Evolutionary conservation across 2,329 filamentous ascomycete genomes (phyloP), one percentile per base, ranked within the genome.

Genomic region (Epichloe festucae): DNA sequence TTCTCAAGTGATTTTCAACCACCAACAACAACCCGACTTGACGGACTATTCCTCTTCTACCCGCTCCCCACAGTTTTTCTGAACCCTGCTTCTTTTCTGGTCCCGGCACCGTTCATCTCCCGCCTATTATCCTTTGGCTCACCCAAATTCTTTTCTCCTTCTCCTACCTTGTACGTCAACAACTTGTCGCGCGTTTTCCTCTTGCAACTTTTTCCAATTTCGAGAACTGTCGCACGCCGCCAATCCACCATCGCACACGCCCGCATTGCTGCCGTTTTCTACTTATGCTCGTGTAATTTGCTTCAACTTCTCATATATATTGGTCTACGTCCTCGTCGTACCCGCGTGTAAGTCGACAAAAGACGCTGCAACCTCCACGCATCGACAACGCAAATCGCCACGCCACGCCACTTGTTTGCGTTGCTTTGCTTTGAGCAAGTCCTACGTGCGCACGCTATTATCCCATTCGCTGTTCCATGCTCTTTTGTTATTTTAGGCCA

Each of bases 291-390:
- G 27, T 46, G 34, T 49, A 36, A 43, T 45, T 12, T 34, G 40
- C 46, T 46, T 43, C 23, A 35, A 36, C 17, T 27, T 34, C 27
- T 19, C 23, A 44, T 41, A 45, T 35, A 36, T 38, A 53, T 51
- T 47, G 45, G 56, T 54, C 54, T 43, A 53, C 50, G 48, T 52
- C 50, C 48, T 52, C 27, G 49, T 53, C 21, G 49, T 53, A 52
- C 48, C 58, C 51, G 56, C 63, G 63, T 67, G 62, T 66, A 66
- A 66, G 64, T 66, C 63, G 57, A 54, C 54, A 48, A 36, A 41
- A 35, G 48, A 43, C 48, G n/a, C 40, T 23, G 52, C 52, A 51
- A 48, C 53, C 40, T 43, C 51, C 21, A 40, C 50, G 42, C 36
- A 48, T 51, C 43, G 15, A 50, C 47, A 36, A 42, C 47, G 38